A percentile compares a stretch with the other conserved stretches of the same genome.
phyloP scores from a whole-genome alignment of 1,139 yeast species.

The Sugiyamaella xylanicola region DNA sequence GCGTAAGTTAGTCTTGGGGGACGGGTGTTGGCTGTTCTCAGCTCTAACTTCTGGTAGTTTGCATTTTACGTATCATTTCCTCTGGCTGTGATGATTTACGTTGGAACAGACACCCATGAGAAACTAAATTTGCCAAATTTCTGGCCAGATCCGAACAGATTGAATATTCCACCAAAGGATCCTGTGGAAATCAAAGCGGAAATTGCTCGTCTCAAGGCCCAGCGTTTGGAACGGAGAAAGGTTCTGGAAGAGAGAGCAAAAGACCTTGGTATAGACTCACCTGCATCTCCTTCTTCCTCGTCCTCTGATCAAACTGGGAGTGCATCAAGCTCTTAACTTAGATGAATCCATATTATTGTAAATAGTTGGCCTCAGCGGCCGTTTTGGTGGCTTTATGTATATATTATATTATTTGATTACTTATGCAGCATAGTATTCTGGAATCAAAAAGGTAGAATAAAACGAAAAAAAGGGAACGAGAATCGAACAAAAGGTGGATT shows the following conservation, averaged over 20 bases:
- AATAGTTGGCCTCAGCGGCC: background rate
- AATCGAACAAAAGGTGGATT: background rate
- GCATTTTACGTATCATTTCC: constrained; percentile 87
- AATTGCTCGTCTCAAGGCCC: constrained; percentile 79
- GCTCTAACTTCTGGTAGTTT: constrained; percentile 49
- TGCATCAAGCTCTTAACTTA: background rate
- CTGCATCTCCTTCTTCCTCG: constrained; percentile 7
- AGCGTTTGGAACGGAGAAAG: constrained; percentile 69
- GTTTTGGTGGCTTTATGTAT: constrained; percentile 4
- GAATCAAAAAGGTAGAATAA: background rate
- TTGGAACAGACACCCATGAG: constrained; percentile 84
- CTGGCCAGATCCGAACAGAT: constrained; percentile 95
- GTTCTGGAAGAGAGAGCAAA: constrained; percentile 72
- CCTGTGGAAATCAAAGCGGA: constrained; percentile 91
- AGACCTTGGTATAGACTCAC: constrained; percentile 52
- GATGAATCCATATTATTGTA: background rate
- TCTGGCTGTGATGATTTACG: constrained; percentile 85
- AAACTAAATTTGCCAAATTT: constrained; percentile 93
- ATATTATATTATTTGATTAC: constrained; percentile 7
- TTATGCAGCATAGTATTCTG: constrained; percentile 7
- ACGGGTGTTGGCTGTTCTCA: background rate
- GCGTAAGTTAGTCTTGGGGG: constrained; percentile 48
- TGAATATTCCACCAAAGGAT: constrained; percentile 89
- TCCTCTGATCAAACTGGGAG: background rate
- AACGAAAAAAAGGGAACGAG: background rate